Evolutionary conservation across 169 alveolate species (phyloP), one percentile per base, ranked within the genome.

Genomic region (Plasmodium berghei): DNA sequence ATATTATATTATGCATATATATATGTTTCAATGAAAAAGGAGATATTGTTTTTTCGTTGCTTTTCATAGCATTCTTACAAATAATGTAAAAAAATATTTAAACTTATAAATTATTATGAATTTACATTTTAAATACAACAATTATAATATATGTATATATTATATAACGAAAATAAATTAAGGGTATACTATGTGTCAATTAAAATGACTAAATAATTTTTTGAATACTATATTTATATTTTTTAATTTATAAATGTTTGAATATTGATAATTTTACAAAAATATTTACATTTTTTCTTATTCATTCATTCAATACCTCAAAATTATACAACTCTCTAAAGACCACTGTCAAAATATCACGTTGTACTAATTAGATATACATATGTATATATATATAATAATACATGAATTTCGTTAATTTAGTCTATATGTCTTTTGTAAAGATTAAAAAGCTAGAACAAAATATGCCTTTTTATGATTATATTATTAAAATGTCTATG

Each of bases 311-410:
- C 9, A 40, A 56, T 70, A 58, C 40, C 40, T 14, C 55, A 26
- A 14, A 28, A 42, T 24, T 69, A 24, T 69, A 16, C 12, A 22
- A 49, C 46, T 24, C 8, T 24, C 59, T 14, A 4, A 52, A 52
- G 24, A 52, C 20, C 49, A 72, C 22, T 72, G 70, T 72, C 85
- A 72, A 54, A 72, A 72, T 49, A 49, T 49, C 12, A 54, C 28
- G 49, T 9, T 20, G 49, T 72, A 22, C 85, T 1, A 49, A 5
- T 64, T 72, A 16, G 6, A 72, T 58, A 52, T 72, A 34, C 42
- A 34, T 34, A 34, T 72, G 26, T 22, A 22, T 22, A 22, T 22
- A 22, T 58, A 71, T 49, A 26, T 71, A 18, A 0, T 9, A 1
- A 52, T 22, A 18, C 67, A n/a, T 9, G 22, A 49, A n/a, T 52